Base-by-base conservation (phyloP, 2,329 filamentous ascomycete species). In the Catunica adiposa region DNA sequence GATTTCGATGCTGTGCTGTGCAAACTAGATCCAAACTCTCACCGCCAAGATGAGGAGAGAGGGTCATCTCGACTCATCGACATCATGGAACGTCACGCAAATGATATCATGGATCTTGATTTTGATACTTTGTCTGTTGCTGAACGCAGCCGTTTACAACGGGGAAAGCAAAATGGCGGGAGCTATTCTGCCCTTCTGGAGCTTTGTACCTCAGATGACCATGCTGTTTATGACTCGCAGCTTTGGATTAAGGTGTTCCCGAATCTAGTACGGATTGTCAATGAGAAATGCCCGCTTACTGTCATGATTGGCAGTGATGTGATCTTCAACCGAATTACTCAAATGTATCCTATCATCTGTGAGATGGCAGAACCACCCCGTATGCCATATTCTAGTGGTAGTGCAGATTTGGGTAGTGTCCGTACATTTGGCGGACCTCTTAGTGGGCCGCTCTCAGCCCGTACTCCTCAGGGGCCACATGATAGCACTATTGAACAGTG, bases 241-340 rank as follows among this genome's bases (percentile, higher is more conserved):
- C 71, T 98, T 11, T 98, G 92, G 92, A 94, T 92, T 70, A 98
- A 97, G 65, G 84, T 97, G 17, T 98, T 98, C 63, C 94, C 92
- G 2, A 97, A 96, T 63, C 76, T 98, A 31, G 86, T 98, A 56
- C 81, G 88, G 9, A 84, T 94, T 61, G 88, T 89, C 58, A 94
- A 88, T 64, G 87, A 96, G 61, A 84, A 84, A 58, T 98, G 90
- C 63, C 86, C 88, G 0, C 89, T 94, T 63, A 89, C 90, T 1
- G 86, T 97, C 34, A 89, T 87, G 0, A 79, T 97, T 51, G 89
- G 88, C 25, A 80, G 94, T 58, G 90, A 97, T 64, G 79, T 96
- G 57, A 86, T 98, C 46, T 97, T 90, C 68, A 89, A 90, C 61
- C 81, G 92, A 57, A 83, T 97, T 51, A 74, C 94, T 31, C 89